Percentiles rank a stretch among this genome's conserved stretches.
Conservation (phyloP, 2,329 filamentous ascomycete species). For the Fusarium temperatum region DNA sequence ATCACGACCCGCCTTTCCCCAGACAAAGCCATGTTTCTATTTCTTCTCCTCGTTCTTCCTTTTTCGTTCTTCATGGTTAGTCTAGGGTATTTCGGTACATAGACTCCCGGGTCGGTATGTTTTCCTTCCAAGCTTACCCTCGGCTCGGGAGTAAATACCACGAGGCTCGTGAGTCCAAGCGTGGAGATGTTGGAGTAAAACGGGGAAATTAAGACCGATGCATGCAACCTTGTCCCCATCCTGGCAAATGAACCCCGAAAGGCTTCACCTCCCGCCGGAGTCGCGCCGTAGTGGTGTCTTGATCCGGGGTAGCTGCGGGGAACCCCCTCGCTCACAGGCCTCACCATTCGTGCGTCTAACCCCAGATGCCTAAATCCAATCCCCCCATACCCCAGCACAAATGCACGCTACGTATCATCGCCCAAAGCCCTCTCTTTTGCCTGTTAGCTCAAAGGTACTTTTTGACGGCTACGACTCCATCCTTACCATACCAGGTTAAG, state of each 20-base stretch:
- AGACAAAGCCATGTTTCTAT: fast-evolving
- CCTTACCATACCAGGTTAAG: background rate
- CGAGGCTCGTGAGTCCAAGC: slow-evolving; percentile 1
- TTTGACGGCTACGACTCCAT: background rate
- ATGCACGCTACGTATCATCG: slow-evolving; percentile 14
- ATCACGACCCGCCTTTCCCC: background rate
- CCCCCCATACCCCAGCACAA: background rate
- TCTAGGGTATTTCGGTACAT: background rate
- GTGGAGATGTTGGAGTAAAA: slow-evolving; percentile 31
- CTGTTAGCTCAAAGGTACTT: slow-evolving; percentile 1
- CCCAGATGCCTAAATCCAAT: slow-evolving; percentile 37
- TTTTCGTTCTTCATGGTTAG: fast-evolving
- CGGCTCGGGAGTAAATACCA: background rate
- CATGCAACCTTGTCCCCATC: slow-evolving; percentile 20
- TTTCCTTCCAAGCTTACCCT: background rate
- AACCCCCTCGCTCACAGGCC: background rate
- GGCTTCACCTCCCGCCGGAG: slow-evolving; percentile 15
- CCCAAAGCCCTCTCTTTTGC: background rate
- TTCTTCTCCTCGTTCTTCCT: too few relatives aligned
- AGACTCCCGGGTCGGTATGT: background rate
- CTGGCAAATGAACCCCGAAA: slow-evolving; percentile 18
- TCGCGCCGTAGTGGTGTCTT: slow-evolving; percentile 36
- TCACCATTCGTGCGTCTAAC: slow-evolving; percentile 37
- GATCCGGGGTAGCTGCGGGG: slow-evolving; percentile 18
- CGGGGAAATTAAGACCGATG: slow-evolving; percentile 35